These are phyloP conservation scores for Dactylella cylindrospora DNA, from an alignment of 2,329 filamentous ascomycete species.

Conservation along the genomic window DNA sequence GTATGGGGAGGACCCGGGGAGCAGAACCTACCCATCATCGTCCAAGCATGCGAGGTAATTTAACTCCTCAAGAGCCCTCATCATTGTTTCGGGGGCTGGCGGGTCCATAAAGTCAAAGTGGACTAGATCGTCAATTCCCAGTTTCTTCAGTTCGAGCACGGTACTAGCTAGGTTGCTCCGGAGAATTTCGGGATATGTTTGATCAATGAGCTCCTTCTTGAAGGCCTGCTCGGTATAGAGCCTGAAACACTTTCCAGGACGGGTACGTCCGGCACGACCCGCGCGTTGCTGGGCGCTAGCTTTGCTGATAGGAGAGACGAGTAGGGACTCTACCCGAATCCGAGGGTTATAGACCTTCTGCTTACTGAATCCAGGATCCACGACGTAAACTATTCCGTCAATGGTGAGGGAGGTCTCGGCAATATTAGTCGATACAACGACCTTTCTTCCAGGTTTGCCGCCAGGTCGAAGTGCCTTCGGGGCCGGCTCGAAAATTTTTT, in stretches of 20 bases:
- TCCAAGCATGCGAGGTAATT: conserved; percentile 97
- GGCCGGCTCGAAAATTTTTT: conserved; percentile 89
- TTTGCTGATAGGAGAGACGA: conserved; percentile 98
- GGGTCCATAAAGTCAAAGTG: conserved; percentile 99
- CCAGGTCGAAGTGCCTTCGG: conserved; percentile 71
- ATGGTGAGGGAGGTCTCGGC: conserved; percentile 97
- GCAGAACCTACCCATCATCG: conserved; percentile 68
- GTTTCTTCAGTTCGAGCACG: conserved; percentile 93
- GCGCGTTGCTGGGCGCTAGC: conserved; percentile 95
- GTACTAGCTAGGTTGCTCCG: conserved; percentile 93
- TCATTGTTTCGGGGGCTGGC: conserved; percentile 94
- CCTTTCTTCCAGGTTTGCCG: conserved; percentile 86
- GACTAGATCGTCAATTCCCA: conserved; percentile 90
- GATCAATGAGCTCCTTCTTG: conserved; percentile 96
- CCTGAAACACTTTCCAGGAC: conserved; percentile 96
- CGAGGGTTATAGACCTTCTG: conserved; percentile 99
- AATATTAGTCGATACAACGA: conserved; percentile 94
- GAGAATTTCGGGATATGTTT: conserved; percentile 94
- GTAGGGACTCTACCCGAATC: conserved; percentile 89
- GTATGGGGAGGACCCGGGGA: not conserved
- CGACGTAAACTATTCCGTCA: conserved; percentile 97
- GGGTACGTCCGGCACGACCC: conserved; percentile 97
- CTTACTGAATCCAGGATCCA: conserved; percentile 99
- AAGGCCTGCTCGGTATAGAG: conserved; percentile 94
- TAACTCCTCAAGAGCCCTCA: conserved; percentile 94